These are phyloP conservation scores for Ilex aquifolium DNA, from an alignment of 257 asterid genomes.

Conservation along the genomic window DNA sequence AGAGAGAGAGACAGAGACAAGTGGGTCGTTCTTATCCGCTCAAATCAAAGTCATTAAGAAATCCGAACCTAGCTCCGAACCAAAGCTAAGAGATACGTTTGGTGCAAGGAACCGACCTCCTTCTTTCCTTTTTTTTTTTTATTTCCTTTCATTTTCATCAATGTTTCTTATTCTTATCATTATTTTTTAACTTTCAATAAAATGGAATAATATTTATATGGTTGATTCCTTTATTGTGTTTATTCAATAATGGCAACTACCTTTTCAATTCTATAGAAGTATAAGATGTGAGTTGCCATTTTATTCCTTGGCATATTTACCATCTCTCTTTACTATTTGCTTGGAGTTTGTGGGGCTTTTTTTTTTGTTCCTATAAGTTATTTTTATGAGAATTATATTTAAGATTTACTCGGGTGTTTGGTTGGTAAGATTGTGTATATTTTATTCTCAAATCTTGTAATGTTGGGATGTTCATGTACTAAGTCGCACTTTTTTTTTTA, in stretches of 20 bases:
- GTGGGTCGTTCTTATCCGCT: conserved; percentile 21
- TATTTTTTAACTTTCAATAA: too few species aligned
- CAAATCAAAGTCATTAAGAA: background rate
- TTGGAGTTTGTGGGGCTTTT: too few species aligned
- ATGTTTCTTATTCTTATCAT: background rate
- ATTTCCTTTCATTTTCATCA: conserved; percentile 8
- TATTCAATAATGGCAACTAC: too few species aligned
- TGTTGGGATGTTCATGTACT: too few species aligned
- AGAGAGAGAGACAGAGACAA: background rate
- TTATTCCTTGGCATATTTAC: background rate
- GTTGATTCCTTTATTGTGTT: background rate
- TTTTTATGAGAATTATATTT: too few species aligned
- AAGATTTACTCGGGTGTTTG: too few species aligned
- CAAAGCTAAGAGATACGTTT: conserved; percentile 8
- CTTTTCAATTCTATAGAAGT: background rate
- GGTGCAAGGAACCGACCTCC: conserved; percentile 15
- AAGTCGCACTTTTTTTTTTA: too few species aligned
- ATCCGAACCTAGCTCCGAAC: conserved; percentile 13
- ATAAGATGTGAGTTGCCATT: background rate
- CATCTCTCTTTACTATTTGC: too few species aligned
- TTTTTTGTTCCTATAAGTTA: too few species aligned
- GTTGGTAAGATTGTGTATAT: too few species aligned
- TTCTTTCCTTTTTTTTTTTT: background rate
- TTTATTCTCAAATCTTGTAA: too few species aligned
- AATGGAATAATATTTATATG: too few species aligned